Evolutionary conservation across 495 filamentous ascomycete species (phyloP).

Genomic region (Cercophora scortea): DNA sequence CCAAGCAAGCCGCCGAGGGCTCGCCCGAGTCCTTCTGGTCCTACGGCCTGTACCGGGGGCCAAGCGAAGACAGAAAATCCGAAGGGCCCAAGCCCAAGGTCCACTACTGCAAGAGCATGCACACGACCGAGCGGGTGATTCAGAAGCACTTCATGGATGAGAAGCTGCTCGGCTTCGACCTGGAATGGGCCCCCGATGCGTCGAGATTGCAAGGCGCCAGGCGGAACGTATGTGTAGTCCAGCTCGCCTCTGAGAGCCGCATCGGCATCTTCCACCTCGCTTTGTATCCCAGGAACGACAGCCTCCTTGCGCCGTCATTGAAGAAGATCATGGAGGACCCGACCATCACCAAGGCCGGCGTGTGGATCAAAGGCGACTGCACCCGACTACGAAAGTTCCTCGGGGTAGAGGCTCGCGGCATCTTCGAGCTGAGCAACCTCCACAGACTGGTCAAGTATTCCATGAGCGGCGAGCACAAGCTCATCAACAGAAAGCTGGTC

Average conservation of each 20-base stretch:
- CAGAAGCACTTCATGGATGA: conserved; percentile 61
- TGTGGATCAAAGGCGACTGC: conserved; percentile 65
- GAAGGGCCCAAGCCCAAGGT: conserved; percentile 43
- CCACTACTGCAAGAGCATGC: conserved; percentile 66
- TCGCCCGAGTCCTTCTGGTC: conserved; percentile 54
- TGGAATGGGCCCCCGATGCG: conserved; percentile 68
- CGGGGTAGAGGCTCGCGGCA: conserved; percentile 50
- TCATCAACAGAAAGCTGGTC: conserved; percentile 60
- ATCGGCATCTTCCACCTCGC: conserved; percentile 78
- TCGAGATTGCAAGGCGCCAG: conserved; percentile 38
- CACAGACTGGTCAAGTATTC: conserved; percentile 65
- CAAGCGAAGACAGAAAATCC: conserved; percentile 21
- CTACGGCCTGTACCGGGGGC: conserved; percentile 53
- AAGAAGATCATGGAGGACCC: conserved; percentile 63
- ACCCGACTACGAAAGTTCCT: conserved; percentile 61
- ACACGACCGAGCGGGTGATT: conserved; percentile 55
- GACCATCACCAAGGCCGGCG: conserved; percentile 67
- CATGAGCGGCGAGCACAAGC: conserved; percentile 31
- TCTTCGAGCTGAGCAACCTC: conserved; percentile 75
- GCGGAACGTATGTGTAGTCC: conserved; percentile 67
- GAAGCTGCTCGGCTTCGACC: conserved; percentile 70
- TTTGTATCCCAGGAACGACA: conserved; percentile 43
- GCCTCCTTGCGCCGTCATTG: conserved; percentile 62
- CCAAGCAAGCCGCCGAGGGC: conserved; percentile 30
- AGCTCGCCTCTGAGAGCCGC: conserved; percentile 71